Base-by-base conservation (phyloP, 495 filamentous ascomycete species). In the Thozetella sp. region DNA sequence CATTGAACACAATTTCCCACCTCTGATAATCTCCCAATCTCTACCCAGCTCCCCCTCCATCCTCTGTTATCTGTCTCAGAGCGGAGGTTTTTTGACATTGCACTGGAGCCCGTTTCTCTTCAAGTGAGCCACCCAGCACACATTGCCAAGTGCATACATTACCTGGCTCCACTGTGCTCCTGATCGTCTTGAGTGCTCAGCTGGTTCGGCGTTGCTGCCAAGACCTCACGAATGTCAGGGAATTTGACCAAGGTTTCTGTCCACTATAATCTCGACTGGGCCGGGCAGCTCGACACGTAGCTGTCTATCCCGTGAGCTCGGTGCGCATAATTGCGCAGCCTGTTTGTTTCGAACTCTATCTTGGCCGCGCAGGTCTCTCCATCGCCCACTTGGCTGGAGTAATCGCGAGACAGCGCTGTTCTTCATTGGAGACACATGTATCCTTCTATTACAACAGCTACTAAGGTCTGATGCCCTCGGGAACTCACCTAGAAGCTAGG, bases 181-280 rank as follows among this genome's bases (percentile, higher is more conserved):
- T 37, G 30, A 37, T 37, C n/a, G n/a, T n/a, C n/a, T n/a, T n/a
- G n/a, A n/a, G n/a, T n/a, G n/a, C n/a, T n/a, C n/a, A n/a, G n/a
- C n/a, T 62, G 46, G 54, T 57, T 50, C 53, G 50, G 54, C 40
- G 9, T 24, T 56, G 20, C 54, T 55, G 59, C 51, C 54, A 61
- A 61, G 43, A 54, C 62, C n/a, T 57, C 45, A 52, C n/a, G 40
- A 58, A n/a, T 59, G 54, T 59, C 45, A 61, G 53, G 30, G 46
- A 57, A 45, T 52, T 53, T 52, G 55, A 46, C 53, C 57, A 59
- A 56, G 56, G 46, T 54, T 19, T 54, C 27, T 51, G 24, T 26
- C n/a, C 25, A 26, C 51, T 40, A 19, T 23, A 23, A 17, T 53
- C 30, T 23, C 51, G 25, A 19, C 30, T 23, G 30, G 30, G 30